A percentile compares a stretch with the other conserved stretches of the same genome.
These are phyloP conservation scores for Porpolomopsis calyptriformis DNA, from an alignment of 768 basidiomycete species.

Conservation along the genomic window DNA sequence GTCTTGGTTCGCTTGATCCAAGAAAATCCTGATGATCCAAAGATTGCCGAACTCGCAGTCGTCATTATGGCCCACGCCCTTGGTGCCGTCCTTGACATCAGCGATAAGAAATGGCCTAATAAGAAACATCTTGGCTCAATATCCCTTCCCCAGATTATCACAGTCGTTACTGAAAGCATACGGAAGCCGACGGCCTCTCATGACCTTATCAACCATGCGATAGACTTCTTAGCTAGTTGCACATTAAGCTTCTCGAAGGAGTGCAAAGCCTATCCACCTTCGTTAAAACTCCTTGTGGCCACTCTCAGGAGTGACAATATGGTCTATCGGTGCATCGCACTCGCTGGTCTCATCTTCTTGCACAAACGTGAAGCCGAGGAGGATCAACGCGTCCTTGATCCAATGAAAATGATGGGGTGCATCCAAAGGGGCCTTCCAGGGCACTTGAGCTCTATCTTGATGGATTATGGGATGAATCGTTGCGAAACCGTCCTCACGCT, in stretches of 20 bases:
- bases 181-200: slow-evolving; percentile 32
- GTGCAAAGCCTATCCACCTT: slow-evolving; percentile 32
- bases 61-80: slow-evolving; percentile 44
- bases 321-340: slow-evolving; percentile 37
- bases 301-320: slow-evolving; percentile 47
- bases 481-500: slow-evolving; percentile 41
- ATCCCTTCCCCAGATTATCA: slow-evolving; percentile 34
- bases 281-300: slow-evolving; percentile 43
- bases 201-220: slow-evolving; percentile 41
- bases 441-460: slow-evolving; percentile 35
- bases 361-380: slow-evolving; percentile 32
- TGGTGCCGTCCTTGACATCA: slow-evolving; percentile 32
- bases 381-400: slow-evolving; percentile 40
- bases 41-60: slow-evolving; percentile 40
- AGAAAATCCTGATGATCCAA: slow-evolving; percentile 39
- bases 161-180: slow-evolving; percentile 31
- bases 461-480: slow-evolving; percentile 35
- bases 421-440: slow-evolving; percentile 33
- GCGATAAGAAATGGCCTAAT: slow-evolving; percentile 25
- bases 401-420: slow-evolving; percentile 33
- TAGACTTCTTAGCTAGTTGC: slow-evolving; percentile 34
- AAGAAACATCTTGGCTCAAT: slow-evolving; percentile 29
- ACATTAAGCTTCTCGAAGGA: slow-evolving; percentile 35
- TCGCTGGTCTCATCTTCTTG: slow-evolving; percentile 45
- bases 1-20: slow-evolving; percentile 36